phyloP scores from a whole-genome alignment of 208 protist genomes.

The Borovskyia barvae region DNA sequence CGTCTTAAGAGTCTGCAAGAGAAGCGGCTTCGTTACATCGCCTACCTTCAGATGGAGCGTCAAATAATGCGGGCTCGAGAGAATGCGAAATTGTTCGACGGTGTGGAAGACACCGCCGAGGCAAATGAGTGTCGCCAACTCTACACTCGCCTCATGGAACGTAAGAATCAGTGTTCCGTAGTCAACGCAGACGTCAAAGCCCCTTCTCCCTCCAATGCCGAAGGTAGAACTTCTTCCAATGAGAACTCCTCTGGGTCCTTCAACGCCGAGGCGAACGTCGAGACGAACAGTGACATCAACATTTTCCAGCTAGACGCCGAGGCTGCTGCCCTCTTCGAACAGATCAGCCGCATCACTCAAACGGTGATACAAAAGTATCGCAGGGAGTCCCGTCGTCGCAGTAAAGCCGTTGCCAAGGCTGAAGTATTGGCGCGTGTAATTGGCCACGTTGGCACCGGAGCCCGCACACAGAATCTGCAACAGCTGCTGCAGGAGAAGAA shows the following conservation, averaged over 20 bases:
- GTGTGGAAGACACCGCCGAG: constrained; percentile 54
- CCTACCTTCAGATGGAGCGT: constrained; percentile 80
- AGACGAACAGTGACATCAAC: constrained; percentile 17
- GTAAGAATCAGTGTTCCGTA: too few species aligned
- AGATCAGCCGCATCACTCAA: constrained; percentile 55
- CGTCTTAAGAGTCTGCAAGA: constrained; percentile 68
- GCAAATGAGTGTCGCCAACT: constrained; percentile 48
- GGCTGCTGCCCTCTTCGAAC: constrained; percentile 56
- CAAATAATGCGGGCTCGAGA: constrained; percentile 75
- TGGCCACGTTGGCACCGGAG: constrained; percentile 17
- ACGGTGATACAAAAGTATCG: constrained; percentile 24
- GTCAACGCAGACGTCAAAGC: background rate
- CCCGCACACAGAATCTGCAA: constrained; percentile 32
- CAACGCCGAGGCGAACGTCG: too few species aligned
- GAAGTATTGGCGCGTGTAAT: constrained; percentile 21
- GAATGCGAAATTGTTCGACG: constrained; percentile 67
- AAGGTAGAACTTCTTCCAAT: too few species aligned
- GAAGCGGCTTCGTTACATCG: constrained; percentile 76
- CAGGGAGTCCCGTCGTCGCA: constrained; percentile 17
- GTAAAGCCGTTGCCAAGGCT: constrained; percentile 33
- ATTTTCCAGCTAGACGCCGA: constrained; percentile 60
- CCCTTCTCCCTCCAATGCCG: background rate
- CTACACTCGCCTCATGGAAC: constrained; percentile 48
- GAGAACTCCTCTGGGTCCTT: too few species aligned
- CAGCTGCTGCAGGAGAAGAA: constrained; percentile 48